Evolutionary conservation across 768 basidiomycete species (phyloP).

Genomic region (Holtermanniella nyarrowii): DNA sequence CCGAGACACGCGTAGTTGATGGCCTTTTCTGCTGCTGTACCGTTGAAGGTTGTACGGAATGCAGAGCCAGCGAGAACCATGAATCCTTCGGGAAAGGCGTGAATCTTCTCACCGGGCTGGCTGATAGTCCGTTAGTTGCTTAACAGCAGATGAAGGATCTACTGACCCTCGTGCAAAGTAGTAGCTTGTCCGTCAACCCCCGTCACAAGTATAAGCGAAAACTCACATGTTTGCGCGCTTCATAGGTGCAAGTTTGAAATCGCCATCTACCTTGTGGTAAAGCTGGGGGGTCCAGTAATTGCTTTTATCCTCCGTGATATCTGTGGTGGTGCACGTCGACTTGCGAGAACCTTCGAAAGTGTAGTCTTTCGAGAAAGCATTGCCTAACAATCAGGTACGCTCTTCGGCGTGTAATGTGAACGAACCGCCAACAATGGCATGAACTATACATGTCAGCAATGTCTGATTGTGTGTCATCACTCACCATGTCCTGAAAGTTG

Average conservation of each 20-base stretch:
- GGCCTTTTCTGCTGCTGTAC: constrained; percentile 9
- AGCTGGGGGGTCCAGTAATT: constrained; percentile 25
- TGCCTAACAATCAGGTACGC: no score
- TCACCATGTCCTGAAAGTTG: constrained; percentile 16
- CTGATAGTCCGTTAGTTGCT: no score
- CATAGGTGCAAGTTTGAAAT: constrained; percentile 1
- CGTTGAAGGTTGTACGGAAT: constrained; percentile 8
- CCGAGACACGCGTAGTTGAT: constrained; percentile 18
- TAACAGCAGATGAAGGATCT: no score
- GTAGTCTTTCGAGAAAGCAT: background rate
- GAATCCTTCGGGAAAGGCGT: constrained; percentile 27
- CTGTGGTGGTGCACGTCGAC: constrained; percentile 7
- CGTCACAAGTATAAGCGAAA: background rate
- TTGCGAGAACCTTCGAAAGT: background rate
- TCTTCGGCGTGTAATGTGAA: no score
- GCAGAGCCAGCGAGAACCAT: constrained; percentile 25
- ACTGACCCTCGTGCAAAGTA: background rate
- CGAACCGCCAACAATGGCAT: constrained; percentile 16
- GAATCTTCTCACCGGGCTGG: constrained; percentile 1
- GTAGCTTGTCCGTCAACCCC: constrained; percentile 1
- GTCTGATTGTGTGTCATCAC: background rate
- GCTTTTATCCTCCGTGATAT: constrained; percentile 14
- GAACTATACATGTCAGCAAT: constrained; percentile 2
- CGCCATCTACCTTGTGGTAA: constrained; percentile 9
- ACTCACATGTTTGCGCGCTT: constrained; percentile 1